A percentile compares a stretch with the other conserved stretches of the same genome.
Conservation (phyloP, 768 basidiomycete species). For the Chalciporus chontae region DNA sequence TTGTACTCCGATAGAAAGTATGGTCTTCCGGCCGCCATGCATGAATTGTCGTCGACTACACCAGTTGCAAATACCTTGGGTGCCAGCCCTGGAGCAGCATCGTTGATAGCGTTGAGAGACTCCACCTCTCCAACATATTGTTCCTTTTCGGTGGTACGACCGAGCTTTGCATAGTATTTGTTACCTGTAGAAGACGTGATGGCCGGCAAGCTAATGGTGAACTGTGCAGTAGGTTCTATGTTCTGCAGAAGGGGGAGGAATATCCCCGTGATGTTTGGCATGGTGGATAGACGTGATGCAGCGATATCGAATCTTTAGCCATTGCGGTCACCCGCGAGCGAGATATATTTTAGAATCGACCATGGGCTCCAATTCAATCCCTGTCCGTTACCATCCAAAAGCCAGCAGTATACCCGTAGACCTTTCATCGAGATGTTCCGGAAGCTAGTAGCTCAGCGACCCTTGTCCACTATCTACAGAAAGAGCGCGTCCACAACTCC, state of each 20-base stretch:
- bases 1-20: constrained; percentile 78
- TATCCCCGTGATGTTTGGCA: constrained; percentile 15
- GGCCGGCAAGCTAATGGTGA: constrained; percentile 43
- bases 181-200: constrained; percentile 55
- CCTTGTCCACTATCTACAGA: constrained; percentile 1
- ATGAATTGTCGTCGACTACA: constrained; percentile 23
- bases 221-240: constrained; percentile 50
- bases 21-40: constrained; percentile 39
- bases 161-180: constrained; percentile 62
- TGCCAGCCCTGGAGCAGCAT: constrained; percentile 65
- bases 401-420: neutral
- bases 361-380: too few species aligned
- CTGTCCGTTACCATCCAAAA: neutral
- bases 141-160: constrained; percentile 48
- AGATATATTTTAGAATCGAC: too few species aligned
- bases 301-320: neutral
- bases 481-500: neutral
- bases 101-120: constrained; percentile 59
- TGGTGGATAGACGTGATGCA: constrained; percentile 4
- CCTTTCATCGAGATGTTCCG: neutral
- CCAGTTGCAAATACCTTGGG: constrained; percentile 56
- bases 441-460: neutral
- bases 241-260: constrained; percentile 44
- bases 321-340: too few species aligned
- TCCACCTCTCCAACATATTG: constrained; percentile 69